Evolutionary conservation across 257 asterid species (phyloP).

Genomic region (Petunia axillaris): DNA sequence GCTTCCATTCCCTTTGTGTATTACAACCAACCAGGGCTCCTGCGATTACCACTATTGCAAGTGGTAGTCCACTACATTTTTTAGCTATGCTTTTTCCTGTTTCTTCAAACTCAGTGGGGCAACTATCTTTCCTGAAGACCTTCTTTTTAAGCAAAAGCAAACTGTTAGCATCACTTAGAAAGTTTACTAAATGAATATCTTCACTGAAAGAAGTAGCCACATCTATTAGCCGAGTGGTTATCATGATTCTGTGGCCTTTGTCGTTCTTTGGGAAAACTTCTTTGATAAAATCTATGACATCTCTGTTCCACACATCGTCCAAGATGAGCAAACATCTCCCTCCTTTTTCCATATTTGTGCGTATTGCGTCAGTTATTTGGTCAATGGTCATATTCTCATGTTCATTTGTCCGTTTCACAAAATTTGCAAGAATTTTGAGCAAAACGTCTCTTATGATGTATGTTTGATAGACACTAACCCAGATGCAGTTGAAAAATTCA

Average conservation of each 20-base stretch:
- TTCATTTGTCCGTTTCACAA: background rate
- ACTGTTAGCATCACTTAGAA: conserved; percentile 31
- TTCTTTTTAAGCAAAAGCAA: background rate
- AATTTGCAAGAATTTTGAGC: background rate
- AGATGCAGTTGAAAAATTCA: background rate
- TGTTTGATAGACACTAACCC: conserved; percentile 18
- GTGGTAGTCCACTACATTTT: conserved; percentile 37
- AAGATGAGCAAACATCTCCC: conserved; percentile 8
- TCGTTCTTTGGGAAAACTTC: conserved; percentile 9
- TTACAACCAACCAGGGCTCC: conserved; percentile 27
- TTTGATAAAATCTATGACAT: conserved; percentile 20
- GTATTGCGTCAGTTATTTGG: background rate
- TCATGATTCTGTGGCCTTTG: background rate
- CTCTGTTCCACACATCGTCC: conserved; percentile 27
- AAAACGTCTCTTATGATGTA: conserved; percentile 13
- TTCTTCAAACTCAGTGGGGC: conserved; percentile 32
- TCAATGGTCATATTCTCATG: conserved; percentile 17
- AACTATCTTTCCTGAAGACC: conserved; percentile 24
- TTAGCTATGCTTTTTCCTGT: conserved; percentile 30
- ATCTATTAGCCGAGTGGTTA: background rate
- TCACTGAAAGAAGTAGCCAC: background rate
- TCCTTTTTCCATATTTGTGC: background rate
- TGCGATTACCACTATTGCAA: conserved; percentile 36
- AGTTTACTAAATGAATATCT: conserved; percentile 29
- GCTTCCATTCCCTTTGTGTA: conserved; percentile 28